Conservation (phyloP, 495 filamentous ascomycete genomes). For the Lasiosphaeria hispida region DNA sequence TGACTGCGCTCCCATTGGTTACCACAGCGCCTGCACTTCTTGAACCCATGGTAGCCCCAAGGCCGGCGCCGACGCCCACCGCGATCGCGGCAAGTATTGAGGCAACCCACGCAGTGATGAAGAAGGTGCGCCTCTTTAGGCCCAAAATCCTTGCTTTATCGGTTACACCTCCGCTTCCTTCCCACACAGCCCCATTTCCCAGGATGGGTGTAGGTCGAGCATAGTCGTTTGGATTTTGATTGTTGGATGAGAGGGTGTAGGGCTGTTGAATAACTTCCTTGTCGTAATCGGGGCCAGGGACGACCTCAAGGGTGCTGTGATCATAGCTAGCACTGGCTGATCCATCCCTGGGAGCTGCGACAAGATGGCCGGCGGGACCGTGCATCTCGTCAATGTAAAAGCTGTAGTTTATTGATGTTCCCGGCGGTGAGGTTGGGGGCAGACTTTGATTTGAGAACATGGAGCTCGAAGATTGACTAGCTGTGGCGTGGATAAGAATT, state of each 20-base stretch:
- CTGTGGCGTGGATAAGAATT: too few species aligned
- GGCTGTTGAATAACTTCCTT: neutral
- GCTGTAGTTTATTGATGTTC: neutral
- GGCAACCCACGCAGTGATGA: slow-evolving; percentile 5
- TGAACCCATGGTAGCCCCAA: neutral
- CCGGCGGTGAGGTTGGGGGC: too few species aligned
- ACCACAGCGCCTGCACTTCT: neutral
- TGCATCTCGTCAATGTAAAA: neutral
- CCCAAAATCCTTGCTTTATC: slow-evolving; percentile 4
- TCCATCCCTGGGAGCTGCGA: neutral
- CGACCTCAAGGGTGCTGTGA: slow-evolving; percentile 2
- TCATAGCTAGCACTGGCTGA: neutral
- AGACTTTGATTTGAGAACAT: too few species aligned
- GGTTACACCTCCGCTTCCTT: neutral
- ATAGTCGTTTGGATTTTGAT: neutral
- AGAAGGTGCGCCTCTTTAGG: slow-evolving; percentile 8
- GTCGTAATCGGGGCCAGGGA: neutral
- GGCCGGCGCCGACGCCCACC: neutral
- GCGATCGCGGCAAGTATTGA: slow-evolving; percentile 4
- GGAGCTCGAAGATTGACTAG: too few species aligned
- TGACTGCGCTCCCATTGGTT: neutral
- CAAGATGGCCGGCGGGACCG: neutral
- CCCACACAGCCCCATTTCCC: neutral
- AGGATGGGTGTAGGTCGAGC: neutral
- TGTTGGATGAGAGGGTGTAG: neutral